Conservation (phyloP, 192 early-diverging fungal species). For the Gamsiella multidivaricata region DNA sequence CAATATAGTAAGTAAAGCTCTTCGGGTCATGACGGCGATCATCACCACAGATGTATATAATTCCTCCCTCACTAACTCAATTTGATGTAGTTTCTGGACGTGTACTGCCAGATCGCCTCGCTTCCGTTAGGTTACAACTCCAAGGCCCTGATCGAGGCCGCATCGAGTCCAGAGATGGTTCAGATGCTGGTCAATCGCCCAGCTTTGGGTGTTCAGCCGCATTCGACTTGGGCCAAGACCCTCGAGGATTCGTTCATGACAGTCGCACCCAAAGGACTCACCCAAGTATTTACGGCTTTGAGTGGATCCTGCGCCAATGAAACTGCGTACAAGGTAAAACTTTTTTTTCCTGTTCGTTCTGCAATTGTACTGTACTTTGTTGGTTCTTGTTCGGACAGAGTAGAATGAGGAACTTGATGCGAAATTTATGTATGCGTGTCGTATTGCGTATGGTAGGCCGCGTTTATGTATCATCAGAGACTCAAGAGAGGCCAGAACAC, state of each 20-base stretch:
- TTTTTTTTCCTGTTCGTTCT: too few relatives aligned
- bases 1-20: slow-evolving; percentile 60
- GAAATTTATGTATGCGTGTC: too few relatives aligned
- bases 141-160: slow-evolving; percentile 62
- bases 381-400: too few relatives aligned
- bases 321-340: slow-evolving; percentile 70
- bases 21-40: background rate
- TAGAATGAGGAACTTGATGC: too few relatives aligned
- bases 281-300: slow-evolving; percentile 77
- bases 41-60: too few relatives aligned
- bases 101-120: slow-evolving; percentile 80
- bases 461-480: slow-evolving; percentile 73
- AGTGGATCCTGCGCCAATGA: slow-evolving; percentile 83
- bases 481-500: slow-evolving; percentile 57
- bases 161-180: slow-evolving; percentile 66
- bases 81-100: slow-evolving; percentile 58
- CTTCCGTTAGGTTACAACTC: slow-evolving; percentile 82
- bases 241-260: slow-evolving; percentile 73
- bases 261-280: slow-evolving; percentile 73
- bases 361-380: too few relatives aligned
- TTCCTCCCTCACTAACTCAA: background rate
- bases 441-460: slow-evolving; percentile 48
- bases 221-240: slow-evolving; percentile 67
- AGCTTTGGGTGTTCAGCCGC: slow-evolving; percentile 73
- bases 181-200: slow-evolving; percentile 74